phyloP scores from a whole-genome alignment of 2,329 filamentous ascomycete genomes.

The Cercospora sp. region DNA sequence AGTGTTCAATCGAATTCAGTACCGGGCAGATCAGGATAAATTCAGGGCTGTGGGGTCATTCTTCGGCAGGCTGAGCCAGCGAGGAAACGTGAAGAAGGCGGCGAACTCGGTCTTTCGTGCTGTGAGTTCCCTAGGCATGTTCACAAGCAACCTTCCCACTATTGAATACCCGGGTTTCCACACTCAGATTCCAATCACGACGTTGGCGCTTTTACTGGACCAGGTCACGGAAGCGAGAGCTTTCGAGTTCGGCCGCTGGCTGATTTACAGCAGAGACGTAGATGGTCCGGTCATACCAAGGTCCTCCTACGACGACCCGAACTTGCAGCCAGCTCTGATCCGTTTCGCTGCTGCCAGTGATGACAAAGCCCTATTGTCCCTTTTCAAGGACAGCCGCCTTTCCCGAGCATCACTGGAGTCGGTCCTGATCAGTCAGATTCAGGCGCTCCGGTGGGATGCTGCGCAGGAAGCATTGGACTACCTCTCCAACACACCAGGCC shows the following conservation, averaged over 20 bases:
- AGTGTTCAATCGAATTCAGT: constrained; percentile 42
- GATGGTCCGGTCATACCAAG: constrained; percentile 56
- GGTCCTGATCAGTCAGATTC: constrained; percentile 47
- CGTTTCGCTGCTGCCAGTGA: constrained; percentile 55
- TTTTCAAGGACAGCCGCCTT: constrained; percentile 23
- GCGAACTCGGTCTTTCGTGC: constrained; percentile 18
- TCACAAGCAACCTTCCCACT: constrained; percentile 36
- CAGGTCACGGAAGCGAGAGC: constrained; percentile 49
- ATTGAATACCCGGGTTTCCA: constrained; percentile 50
- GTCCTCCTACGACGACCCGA: constrained; percentile 48
- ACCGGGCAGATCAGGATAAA: constrained; percentile 48
- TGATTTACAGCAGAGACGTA: constrained; percentile 54
- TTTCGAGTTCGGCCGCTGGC: constrained; percentile 54
- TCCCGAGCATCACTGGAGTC: constrained; percentile 30
- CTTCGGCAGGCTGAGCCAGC: constrained; percentile 33
- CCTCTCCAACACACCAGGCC: constrained; percentile 21
- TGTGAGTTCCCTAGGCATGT: constrained; percentile 32
- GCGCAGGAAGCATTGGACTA: constrained; percentile 41
- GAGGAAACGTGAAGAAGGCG: constrained; percentile 6
- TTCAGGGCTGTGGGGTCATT: constrained; percentile 45
- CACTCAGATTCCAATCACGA: constrained; percentile 48
- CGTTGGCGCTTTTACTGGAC: constrained; percentile 55
- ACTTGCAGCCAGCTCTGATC: constrained; percentile 55
- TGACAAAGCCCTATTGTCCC: constrained; percentile 42
- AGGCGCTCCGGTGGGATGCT: constrained; percentile 44